A percentile compares a stretch with the other conserved stretches of the same genome.
Evolutionary conservation across 163 green algal genomes (phyloP).

Genomic region (Chlamydomonas reinhardtii): DNA sequence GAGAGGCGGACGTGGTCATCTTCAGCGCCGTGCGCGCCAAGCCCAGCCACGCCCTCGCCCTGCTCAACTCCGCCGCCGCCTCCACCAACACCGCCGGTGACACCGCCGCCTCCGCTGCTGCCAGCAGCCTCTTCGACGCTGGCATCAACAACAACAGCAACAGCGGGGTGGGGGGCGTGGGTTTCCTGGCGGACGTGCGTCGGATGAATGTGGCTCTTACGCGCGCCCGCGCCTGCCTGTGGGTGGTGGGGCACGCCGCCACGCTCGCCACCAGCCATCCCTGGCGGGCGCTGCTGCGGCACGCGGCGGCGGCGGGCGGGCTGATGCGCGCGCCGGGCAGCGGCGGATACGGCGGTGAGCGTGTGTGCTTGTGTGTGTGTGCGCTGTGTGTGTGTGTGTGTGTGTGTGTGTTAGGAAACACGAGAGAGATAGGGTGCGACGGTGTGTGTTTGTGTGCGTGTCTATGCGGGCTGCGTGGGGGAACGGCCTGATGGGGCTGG

Average conservation of each 20-base stretch:
- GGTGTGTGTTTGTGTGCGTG: no score
- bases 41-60: background rate
- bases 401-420: no score
- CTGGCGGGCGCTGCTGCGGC: conserved; percentile 59
- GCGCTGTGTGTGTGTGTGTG: background rate
- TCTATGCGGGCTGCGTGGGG: no score
- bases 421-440: no score
- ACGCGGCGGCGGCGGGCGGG: conserved; percentile 9
- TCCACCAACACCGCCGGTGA: no score
- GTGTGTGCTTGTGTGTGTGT: background rate
- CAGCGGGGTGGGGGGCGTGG: conserved; percentile 45
- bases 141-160: background rate
- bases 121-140: background rate
- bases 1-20: conserved; percentile 51
- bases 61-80: no score
- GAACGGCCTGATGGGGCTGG: no score
- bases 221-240: conserved; percentile 42
- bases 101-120: no score
- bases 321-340: conserved; percentile 3
- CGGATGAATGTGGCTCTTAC: conserved; percentile 57
- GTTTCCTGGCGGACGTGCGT: conserved; percentile 79
- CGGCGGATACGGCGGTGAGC: background rate
- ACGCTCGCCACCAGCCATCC: conserved; percentile 46
- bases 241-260: conserved; percentile 36
- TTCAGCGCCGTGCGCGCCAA: conserved; percentile 43